A percentile compares a stretch with the other conserved stretches of the same genome.
Conservation (phyloP, 306 rosid genomes). For the Canavalia ensiformis region DNA sequence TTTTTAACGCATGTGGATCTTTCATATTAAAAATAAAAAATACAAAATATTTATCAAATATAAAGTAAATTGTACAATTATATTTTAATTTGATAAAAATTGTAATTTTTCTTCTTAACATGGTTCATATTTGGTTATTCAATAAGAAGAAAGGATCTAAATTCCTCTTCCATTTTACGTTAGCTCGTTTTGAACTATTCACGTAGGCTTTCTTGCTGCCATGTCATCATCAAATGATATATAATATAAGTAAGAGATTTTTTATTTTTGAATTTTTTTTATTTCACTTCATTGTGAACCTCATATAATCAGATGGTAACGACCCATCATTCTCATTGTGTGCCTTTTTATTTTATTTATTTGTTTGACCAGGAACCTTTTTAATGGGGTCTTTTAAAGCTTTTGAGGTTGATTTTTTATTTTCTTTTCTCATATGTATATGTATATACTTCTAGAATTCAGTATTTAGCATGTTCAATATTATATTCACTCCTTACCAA, state of each 20-base stretch:
- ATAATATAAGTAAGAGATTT: background rate
- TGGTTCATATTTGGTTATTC: too few species aligned
- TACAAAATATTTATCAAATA: too few species aligned
- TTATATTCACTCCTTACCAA: background rate
- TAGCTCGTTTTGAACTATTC: too few species aligned
- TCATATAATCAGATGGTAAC: conserved; percentile 46
- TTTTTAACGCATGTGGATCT: too few species aligned
- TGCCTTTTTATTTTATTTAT: conserved; percentile 37
- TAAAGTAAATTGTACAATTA: too few species aligned
- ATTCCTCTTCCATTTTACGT: too few species aligned
- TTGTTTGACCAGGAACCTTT: conserved; percentile 11
- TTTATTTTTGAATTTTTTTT: background rate
- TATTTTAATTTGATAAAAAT: too few species aligned
- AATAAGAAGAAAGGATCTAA: too few species aligned
- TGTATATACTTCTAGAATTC: background rate
- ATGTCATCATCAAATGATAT: too few species aligned
- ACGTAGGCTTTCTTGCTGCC: too few species aligned
- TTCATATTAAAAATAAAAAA: too few species aligned
- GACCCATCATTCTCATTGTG: conserved; percentile 47
- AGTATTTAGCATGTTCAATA: background rate
- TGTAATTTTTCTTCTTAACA: too few species aligned
- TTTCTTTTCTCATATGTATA: conserved; percentile 12
- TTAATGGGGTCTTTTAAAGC: background rate
- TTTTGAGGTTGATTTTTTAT: background rate
- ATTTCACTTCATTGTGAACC: conserved; percentile 43